Base-by-base conservation (phyloP, 805 yeast genomes). In the Candida xiaguanensis region DNA sequence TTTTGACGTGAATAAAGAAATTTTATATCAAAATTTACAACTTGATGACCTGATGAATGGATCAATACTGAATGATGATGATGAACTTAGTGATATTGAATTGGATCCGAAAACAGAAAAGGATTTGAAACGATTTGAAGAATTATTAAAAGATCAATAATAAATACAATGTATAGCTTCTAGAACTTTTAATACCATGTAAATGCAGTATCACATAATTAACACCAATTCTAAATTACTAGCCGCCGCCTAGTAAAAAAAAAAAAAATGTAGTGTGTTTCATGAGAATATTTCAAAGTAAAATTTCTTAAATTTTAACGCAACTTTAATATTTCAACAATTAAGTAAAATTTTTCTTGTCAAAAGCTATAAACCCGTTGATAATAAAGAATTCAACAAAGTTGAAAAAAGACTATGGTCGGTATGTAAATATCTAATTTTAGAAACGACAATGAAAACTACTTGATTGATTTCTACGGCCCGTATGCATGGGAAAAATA, bases 11-110 rank as follows among this genome's bases (percentile, higher is more conserved):
- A n/a, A n/a, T n/a, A n/a, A n/a, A n/a, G n/a, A n/a, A n/a, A n/a
- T n/a, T n/a, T n/a, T n/a, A n/a, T n/a, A n/a, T n/a, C n/a, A n/a
- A n/a, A n/a, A n/a, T n/a, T n/a, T n/a, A n/a, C n/a, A n/a, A n/a
- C n/a, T n/a, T n/a, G n/a, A n/a, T n/a, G n/a, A n/a, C n/a, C n/a
- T 12, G 29, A 26, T 26, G 29, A 26, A 8, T 13, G n/a, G n/a
- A n/a, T n/a, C n/a, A n/a, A n/a, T n/a, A n/a, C n/a, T 26, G 15
- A 26, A 12, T 26, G 29, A 26, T 26, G 8, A 8, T 6, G 31
- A 29, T 31, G 53, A 49, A 17, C 37, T 50, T 8, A 48, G 53
- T 39, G 58, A 52, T n/a, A 40, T 55, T 4, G 72, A 64, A 25
- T 46, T 43, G n/a, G 50, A 45, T 32, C 8, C 12, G 5, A 20